These are phyloP conservation scores for Trichoderma gracile DNA, from an alignment of 2,329 filamentous ascomycete species.

Conservation along the genomic window DNA sequence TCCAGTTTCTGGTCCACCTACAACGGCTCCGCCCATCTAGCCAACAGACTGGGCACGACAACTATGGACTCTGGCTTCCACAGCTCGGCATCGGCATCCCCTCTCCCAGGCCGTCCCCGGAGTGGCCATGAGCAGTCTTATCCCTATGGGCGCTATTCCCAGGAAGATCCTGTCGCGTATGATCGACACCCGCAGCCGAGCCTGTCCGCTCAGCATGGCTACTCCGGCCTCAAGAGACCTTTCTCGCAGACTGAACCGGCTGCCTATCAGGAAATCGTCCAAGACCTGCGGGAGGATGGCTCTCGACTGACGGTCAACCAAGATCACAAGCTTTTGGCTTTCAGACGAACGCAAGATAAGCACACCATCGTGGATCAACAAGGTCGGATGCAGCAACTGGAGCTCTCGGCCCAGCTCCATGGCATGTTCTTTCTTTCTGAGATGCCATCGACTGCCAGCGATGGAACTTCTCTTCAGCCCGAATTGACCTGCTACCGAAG, in stretches of 20 bases:
- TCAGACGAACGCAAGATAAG: slow-evolving; percentile 59
- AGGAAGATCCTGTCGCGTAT: slow-evolving; percentile 57
- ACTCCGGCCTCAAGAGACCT: slow-evolving; percentile 57
- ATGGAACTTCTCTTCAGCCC: slow-evolving; percentile 63
- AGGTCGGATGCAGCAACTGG: slow-evolving; percentile 61
- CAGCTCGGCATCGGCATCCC: slow-evolving; percentile 47
- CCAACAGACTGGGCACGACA: slow-evolving; percentile 50
- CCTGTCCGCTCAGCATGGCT: slow-evolving; percentile 53
- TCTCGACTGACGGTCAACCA: slow-evolving; percentile 59
- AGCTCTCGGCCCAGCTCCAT: slow-evolving; percentile 72
- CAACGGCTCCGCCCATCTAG: slow-evolving; percentile 55
- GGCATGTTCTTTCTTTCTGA: slow-evolving; percentile 90
- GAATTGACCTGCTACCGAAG: slow-evolving; percentile 95
- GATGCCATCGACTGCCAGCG: slow-evolving; percentile 64
- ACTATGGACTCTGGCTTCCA: slow-evolving; percentile 53
- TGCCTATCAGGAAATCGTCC: slow-evolving; percentile 61
- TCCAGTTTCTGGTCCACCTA: slow-evolving; percentile 61
- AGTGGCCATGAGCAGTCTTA: slow-evolving; percentile 53
- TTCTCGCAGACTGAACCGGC: slow-evolving; percentile 58
- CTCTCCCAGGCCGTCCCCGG: slow-evolving; percentile 53
- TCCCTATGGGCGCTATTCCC: slow-evolving; percentile 55
- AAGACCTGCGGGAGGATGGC: slow-evolving; percentile 60
- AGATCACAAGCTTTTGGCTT: slow-evolving; percentile 62
- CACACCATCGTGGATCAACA: slow-evolving; percentile 61
- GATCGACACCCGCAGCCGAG: slow-evolving; percentile 53